Conservation (phyloP, 495 filamentous ascomycete species). For the Penicillium parvum region DNA sequence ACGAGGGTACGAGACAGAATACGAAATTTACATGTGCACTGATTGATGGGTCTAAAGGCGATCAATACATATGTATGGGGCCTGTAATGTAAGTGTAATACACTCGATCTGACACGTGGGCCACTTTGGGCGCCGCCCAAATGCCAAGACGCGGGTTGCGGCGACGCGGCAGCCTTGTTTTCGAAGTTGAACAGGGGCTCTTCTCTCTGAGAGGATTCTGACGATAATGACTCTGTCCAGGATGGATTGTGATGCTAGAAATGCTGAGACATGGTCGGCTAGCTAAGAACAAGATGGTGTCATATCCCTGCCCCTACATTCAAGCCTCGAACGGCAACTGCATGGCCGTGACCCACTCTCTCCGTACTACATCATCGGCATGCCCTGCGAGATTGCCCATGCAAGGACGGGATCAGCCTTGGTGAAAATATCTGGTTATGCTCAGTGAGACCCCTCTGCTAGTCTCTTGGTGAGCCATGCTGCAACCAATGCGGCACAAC, state of each 20-base stretch:
- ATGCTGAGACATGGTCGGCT: too few relatives aligned
- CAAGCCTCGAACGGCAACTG: not conserved
- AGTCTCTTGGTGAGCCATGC: constrained; percentile 57
- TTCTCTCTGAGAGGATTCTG: not conserved
- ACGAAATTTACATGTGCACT: not conserved
- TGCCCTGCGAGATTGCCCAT: constrained; percentile 1
- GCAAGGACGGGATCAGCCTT: not conserved
- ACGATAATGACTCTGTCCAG: too few relatives aligned
- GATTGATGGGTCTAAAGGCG: not conserved
- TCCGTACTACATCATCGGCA: constrained; percentile 13
- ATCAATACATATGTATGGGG: not conserved
- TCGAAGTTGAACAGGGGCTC: not conserved
- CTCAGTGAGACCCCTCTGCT: constrained; percentile 29
- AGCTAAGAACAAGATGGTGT: not conserved
- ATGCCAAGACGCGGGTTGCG: constrained; percentile 13
- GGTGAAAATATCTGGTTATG: not conserved
- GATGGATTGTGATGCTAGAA: too few relatives aligned
- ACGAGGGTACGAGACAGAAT: constrained; percentile 6
- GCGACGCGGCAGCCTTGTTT: not conserved
- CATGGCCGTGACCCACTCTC: constrained; percentile 10
- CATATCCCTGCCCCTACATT: constrained; percentile 7
- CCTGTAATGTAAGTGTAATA: constrained; percentile 5
- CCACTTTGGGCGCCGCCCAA: constrained; percentile 12
- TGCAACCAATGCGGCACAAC: constrained; percentile 69
- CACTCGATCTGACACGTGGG: constrained; percentile 16